These are phyloP conservation scores for Nothophoma quercina DNA, from an alignment of 2,329 filamentous ascomycete genomes.

Conservation along the genomic window DNA sequence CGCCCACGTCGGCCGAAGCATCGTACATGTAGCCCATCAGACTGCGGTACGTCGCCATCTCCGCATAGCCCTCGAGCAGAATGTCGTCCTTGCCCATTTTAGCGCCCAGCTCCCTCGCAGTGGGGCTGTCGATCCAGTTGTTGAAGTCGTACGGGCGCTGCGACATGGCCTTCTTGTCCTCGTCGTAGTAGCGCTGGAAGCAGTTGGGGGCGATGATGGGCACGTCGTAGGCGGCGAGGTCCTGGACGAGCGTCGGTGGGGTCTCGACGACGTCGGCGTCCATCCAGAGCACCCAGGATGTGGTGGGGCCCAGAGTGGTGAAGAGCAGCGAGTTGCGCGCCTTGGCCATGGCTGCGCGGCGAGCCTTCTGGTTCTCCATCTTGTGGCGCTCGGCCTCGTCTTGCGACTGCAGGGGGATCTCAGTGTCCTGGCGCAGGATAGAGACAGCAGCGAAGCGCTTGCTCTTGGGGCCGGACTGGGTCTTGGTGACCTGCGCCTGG, in stretches of 20 bases:
- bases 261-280: slow-evolving; percentile 93
- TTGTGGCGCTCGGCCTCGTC: slow-evolving; percentile 90
- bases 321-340: slow-evolving; percentile 95
- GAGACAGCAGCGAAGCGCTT: slow-evolving; percentile 91
- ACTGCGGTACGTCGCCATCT: slow-evolving; percentile 89
- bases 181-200: slow-evolving; percentile 79
- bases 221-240: slow-evolving; percentile 86
- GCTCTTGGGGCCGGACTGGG: slow-evolving; percentile 81
- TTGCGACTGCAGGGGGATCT: slow-evolving; percentile 80
- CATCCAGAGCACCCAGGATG: slow-evolving; percentile 96
- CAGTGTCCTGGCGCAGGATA: slow-evolving; percentile 94
- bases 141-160: slow-evolving; percentile 96
- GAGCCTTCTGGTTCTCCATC: slow-evolving; percentile 84
- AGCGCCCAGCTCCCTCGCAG: slow-evolving; percentile 75
- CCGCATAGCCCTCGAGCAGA: slow-evolving; percentile 88
- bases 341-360: slow-evolving; percentile 88
- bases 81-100: slow-evolving; percentile 93
- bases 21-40: slow-evolving; percentile 86
- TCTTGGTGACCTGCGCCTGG: slow-evolving; percentile 84
- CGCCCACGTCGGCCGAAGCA: slow-evolving; percentile 59
- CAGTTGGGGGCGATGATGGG: slow-evolving; percentile 95
- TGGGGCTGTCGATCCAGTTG: slow-evolving; percentile 91
- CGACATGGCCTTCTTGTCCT: slow-evolving; percentile 74
- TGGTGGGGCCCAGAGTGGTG: slow-evolving; percentile 88
- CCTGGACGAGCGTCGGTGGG: slow-evolving; percentile 84